Evolutionary conservation across 192 early-diverging fungal species (phyloP), one percentile per base, ranked within the genome.

Genomic region (Umbelopsis vinacea): DNA sequence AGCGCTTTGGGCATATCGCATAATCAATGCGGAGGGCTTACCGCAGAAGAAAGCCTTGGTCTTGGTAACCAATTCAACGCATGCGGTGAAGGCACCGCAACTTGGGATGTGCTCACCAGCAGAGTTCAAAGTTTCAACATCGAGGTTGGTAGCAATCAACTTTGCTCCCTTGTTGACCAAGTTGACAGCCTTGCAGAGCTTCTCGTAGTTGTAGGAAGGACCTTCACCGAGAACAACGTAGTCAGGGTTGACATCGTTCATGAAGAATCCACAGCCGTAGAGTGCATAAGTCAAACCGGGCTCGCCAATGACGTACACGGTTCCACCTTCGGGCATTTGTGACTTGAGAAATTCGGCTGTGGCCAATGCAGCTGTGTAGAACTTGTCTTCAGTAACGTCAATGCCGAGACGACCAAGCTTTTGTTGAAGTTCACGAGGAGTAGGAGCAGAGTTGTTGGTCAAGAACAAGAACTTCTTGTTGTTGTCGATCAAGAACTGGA

Each of bases 81-180:
- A 75, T 15, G 85, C 80, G 26, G 82, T 70, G 69, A 89, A 89
- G 2, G 88, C 88, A 66, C 88, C 88, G 11, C 81, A 82, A 19
- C 84, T 82, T 33, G 87, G 85, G 33, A 85, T 78, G 67, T 84
- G 82, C 7, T 77, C 76, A 67, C 76, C 74, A 52, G 79, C 84
- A 24, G 79, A 79, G 29, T 75, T 74, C 29, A 86, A 79, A 22
- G 79, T 83, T 69, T 86, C 86, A 24, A 82, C 72, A 74, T 89
- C 88, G 19, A 87, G 84, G 74, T 89, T 87, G n/a, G 88, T 89
- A 33, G 83, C 85, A 74, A 89, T 89, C 46, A 89, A 75, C 70
- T 87, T 87, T 55, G 88, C 83, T 67, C 84, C 83, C 15, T 79
- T 74, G 24, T 75, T 67, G 22, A 89, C 86, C 22, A 89, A 71